Evolutionary conservation across 192 early-diverging fungal species (phyloP), one percentile per base, ranked within the genome.

Genomic region (Entomortierella chlamydospora): DNA sequence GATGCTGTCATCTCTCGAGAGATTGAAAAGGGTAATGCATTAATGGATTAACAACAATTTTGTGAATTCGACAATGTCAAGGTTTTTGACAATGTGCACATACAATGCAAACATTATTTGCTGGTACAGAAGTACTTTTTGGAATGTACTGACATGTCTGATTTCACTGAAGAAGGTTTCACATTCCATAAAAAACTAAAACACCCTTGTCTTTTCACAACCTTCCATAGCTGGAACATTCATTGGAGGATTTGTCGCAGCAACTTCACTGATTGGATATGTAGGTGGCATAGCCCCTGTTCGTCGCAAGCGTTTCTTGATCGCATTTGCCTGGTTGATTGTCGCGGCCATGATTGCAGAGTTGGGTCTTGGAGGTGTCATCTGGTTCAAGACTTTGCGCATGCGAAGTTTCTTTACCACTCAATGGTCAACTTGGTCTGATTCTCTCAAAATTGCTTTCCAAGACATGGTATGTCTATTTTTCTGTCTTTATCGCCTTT

Each of bases 361-460:
- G 23, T 50, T 84, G 43, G 49, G 52, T 15, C 53, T 84, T 26
- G 83, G 83, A 0, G 83, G 68, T 5, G 52, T 59, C 9, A 81
- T 84, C 61, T 84, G 83, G 83, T 84, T 84, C 70, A 69, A 74
- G 39, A 84, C 83, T 23, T 41, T 84, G 20, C 29, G 73, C 17
- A 81, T 81, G 79, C 52, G 77, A 20, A 63, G 65, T 57, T 52
- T 69, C 2, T 81, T 67, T 66, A 52, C 43, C 5, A 37, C 63
- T 8, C 68, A 76, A 13, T 83, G 82, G 82, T 2, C 51, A 2
- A 54, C 13, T 2, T 84, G 68, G 83, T 13, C 47, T 30, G 42
- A 61, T 18, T 13, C 53, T 2, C 65, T 63, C 30, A 81, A 72
- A 50, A n/a, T 68, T 26, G 57, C 54, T 8, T 84, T 84, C 39